These are phyloP conservation scores for Perkinsus olseni DNA, from an alignment of 169 alveolate genomes.

Conservation along the genomic window DNA sequence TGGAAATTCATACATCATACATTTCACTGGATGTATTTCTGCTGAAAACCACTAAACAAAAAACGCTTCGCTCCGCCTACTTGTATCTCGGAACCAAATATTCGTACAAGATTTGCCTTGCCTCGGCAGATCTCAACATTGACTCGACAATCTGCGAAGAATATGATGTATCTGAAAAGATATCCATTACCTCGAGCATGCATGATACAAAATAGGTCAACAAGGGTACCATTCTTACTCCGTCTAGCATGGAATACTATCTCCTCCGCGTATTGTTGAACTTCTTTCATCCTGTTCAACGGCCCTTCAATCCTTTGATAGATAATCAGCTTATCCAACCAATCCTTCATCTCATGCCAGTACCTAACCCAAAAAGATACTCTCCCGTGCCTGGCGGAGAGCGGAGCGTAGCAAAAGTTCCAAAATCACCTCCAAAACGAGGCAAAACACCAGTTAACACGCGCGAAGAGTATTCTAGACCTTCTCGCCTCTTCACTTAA, in stretches of 20 bases:
- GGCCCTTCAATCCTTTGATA: constrained; percentile 59
- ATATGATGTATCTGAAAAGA: constrained; percentile 33
- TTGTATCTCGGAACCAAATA: constrained; percentile 52
- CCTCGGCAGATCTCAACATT: constrained; percentile 57
- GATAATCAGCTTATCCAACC: constrained; percentile 49
- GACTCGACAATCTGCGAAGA: constrained; percentile 60
- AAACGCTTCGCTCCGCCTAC: constrained; percentile 30
- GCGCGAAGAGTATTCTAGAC: too few relatives aligned
- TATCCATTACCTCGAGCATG: background rate
- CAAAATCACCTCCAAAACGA: too few relatives aligned
- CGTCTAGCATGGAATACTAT: constrained; percentile 52
- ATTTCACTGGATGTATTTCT: constrained; percentile 29
- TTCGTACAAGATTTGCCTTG: constrained; percentile 53
- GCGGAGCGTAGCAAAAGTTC: background rate
- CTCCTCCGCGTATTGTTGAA: constrained; percentile 65
- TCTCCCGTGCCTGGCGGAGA: background rate
- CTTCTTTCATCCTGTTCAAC: constrained; percentile 57
- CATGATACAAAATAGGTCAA: background rate
- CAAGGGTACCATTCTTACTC: constrained; percentile 16
- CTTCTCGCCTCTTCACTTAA: too few relatives aligned
- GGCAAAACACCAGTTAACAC: background rate
- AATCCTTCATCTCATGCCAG: constrained; percentile 14
- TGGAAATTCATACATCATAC: too few relatives aligned
- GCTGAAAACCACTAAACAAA: constrained; percentile 39
- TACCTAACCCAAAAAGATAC: background rate